These are phyloP conservation scores for Fusarium coicis DNA, from an alignment of 2,329 filamentous ascomycete genomes.

Conservation along the genomic window DNA sequence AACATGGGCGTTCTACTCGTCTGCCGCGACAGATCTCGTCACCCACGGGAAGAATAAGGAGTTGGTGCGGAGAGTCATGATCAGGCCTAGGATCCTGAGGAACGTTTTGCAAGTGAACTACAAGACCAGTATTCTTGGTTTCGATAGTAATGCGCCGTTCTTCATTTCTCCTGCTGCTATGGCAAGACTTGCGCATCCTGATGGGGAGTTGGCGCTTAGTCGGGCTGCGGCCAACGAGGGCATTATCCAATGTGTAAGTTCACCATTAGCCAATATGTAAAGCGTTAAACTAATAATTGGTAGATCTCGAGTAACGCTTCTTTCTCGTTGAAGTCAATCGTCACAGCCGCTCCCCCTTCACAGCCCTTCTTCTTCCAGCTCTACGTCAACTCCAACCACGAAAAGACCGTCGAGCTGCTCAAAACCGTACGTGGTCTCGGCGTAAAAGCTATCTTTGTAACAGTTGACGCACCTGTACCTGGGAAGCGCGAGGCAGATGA, in stretches of 20 bases:
- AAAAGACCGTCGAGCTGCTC: conserved; percentile 59
- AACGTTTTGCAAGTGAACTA: conserved; percentile 65
- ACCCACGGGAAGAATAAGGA: conserved; percentile 67
- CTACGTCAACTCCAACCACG: conserved; percentile 63
- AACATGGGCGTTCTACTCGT: conserved; percentile 75
- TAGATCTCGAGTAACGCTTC: conserved; percentile 43
- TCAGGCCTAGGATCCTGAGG: conserved; percentile 68
- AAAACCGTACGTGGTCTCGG: conserved; percentile 53
- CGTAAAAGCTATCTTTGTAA: conserved; percentile 62
- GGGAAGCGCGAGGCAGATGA: conserved; percentile 69
- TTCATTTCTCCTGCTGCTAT: conserved; percentile 74
- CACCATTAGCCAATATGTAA: fast-evolving
- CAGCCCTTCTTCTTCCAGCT: conserved; percentile 54
- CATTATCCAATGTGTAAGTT: conserved; percentile 41
- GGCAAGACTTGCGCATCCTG: conserved; percentile 70
- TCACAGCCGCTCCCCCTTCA: conserved; percentile 22
- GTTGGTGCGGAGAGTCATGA: conserved; percentile 64
- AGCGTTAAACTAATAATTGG: fast-evolving
- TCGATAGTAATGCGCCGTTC: conserved; percentile 63
- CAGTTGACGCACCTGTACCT: conserved; percentile 65
- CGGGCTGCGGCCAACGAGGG: conserved; percentile 39
- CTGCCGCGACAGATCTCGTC: conserved; percentile 69
- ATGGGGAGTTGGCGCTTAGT: conserved; percentile 62
- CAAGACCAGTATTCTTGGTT: conserved; percentile 64
- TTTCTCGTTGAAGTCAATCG: conserved; percentile 39